These are phyloP conservation scores for Misopates orontium DNA, from an alignment of 257 asterid species.

Conservation along the genomic window DNA sequence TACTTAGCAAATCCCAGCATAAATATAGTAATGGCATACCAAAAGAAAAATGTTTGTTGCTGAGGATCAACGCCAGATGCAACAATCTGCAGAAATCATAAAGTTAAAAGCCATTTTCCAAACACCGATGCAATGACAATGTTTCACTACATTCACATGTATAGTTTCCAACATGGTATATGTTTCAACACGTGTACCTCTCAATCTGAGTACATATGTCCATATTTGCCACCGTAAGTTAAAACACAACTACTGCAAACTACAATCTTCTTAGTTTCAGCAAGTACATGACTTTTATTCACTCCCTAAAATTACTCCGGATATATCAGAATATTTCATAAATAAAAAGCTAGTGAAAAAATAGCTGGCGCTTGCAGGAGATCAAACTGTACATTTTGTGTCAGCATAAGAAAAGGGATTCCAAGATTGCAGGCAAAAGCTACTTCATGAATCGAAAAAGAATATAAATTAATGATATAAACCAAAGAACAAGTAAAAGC, in stretches of 20 bases:
- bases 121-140: slow-evolving; percentile 4
- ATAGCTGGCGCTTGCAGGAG: neutral
- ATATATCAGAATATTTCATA: slow-evolving; percentile 2
- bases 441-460: slow-evolving; percentile 14
- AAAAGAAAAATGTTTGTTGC: slow-evolving; percentile 76
- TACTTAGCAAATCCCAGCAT: slow-evolving; percentile 24
- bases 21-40: slow-evolving; percentile 48
- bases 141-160: slow-evolving; percentile 14
- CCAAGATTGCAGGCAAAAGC: slow-evolving; percentile 2
- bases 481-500: neutral
- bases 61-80: slow-evolving; percentile 91
- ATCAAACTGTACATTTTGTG: neutral
- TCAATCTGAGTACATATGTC: no score
- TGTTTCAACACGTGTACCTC: no score
- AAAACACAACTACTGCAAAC: no score
- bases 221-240: no score
- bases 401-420: neutral
- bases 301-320: slow-evolving; percentile 4
- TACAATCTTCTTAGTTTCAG: no score
- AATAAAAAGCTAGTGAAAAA: neutral
- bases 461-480: neutral
- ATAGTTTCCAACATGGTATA: neutral
- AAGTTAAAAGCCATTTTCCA: slow-evolving; percentile 18
- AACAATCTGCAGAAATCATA: slow-evolving; percentile 57
- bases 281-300: neutral